Conservation (phyloP, 2,329 filamentous ascomycete genomes). For the Fusarium algeriense region DNA sequence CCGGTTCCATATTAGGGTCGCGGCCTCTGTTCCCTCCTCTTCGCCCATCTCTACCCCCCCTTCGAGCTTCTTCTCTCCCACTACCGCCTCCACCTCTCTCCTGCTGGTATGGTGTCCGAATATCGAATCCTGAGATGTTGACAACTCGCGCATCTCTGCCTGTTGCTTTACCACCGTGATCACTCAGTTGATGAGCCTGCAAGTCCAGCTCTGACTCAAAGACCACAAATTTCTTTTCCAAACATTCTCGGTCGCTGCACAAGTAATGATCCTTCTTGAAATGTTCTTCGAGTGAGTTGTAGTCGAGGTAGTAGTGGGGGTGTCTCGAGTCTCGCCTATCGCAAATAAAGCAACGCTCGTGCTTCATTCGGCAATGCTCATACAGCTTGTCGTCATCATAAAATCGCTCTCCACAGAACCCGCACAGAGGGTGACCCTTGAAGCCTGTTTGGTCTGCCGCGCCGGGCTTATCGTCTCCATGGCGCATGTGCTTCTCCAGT, state of each 20-base stretch:
- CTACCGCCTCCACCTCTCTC: slow-evolving; percentile 60
- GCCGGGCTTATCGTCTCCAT: slow-evolving; percentile 91
- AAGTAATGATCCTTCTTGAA: slow-evolving; percentile 89
- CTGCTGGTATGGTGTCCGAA: slow-evolving; percentile 77
- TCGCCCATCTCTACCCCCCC: slow-evolving; percentile 68
- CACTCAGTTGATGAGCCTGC: slow-evolving; percentile 89
- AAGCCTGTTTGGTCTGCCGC: slow-evolving; percentile 94
- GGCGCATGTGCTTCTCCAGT: slow-evolving; percentile 87
- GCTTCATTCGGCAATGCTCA: slow-evolving; percentile 90
- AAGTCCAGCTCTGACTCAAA: slow-evolving; percentile 96
- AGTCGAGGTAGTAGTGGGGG: slow-evolving; percentile 93
- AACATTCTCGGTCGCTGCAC: slow-evolving; percentile 85
- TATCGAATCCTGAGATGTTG: slow-evolving; percentile 88
- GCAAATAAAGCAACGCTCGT: slow-evolving; percentile 95
- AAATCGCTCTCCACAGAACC: slow-evolving; percentile 91
- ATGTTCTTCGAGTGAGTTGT: slow-evolving; percentile 86
- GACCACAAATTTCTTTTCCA: slow-evolving; percentile 98
- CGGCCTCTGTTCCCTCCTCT: slow-evolving; percentile 71
- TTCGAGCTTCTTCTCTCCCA: slow-evolving; percentile 57
- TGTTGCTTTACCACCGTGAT: slow-evolving; percentile 88
- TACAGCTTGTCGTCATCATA: slow-evolving; percentile 97
- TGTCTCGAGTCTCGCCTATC: slow-evolving; percentile 77
- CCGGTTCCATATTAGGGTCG: slow-evolving; percentile 86
- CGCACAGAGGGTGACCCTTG: slow-evolving; percentile 93
- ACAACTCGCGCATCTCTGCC: slow-evolving; percentile 86